Evolutionary conservation across 2,329 filamentous ascomycete species (phyloP).

Genomic region (Microcyclospora pomicola): DNA sequence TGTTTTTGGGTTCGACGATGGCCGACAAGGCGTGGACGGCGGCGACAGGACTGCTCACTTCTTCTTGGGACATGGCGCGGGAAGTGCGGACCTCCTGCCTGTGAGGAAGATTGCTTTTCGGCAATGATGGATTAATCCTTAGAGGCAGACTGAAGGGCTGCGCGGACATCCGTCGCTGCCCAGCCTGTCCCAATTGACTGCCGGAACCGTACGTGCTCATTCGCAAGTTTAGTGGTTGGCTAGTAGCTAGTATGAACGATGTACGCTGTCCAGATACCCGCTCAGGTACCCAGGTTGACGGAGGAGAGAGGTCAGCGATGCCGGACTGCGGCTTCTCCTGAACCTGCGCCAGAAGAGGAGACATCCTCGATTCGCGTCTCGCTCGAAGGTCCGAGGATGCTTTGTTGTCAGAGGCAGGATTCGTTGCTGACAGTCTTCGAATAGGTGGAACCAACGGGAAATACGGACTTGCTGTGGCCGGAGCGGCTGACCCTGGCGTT

Average conservation of each 20-base stretch:
- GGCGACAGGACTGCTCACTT: slow-evolving; percentile 9
- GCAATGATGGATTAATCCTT: slow-evolving; percentile 22
- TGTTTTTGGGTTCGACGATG: slow-evolving; percentile 8
- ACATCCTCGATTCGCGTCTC: slow-evolving; percentile 11
- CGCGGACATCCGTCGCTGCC: neutral
- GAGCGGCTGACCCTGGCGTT: no score
- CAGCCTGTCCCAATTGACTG: neutral
- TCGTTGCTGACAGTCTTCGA: neutral
- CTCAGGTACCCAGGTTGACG: slow-evolving; percentile 4
- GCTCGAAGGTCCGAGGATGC: neutral
- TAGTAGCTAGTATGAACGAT: slow-evolving; percentile 2
- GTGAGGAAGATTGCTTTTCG: slow-evolving; percentile 2
- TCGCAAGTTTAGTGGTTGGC: neutral
- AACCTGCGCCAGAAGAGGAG: slow-evolving; percentile 3
- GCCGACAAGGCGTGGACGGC: slow-evolving; percentile 13
- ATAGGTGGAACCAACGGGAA: neutral
- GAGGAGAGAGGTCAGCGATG: slow-evolving; percentile 10
- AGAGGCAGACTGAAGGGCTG: slow-evolving; percentile 17
- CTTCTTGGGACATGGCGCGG: slow-evolving; percentile 4
- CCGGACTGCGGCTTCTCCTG: slow-evolving; percentile 9
- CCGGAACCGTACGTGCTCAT: neutral
- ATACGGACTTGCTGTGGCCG: neutral
- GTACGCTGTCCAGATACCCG: slow-evolving; percentile 2
- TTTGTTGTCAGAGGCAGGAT: slow-evolving; percentile 6
- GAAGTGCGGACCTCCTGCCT: slow-evolving; percentile 1